Percentiles rank a stretch among this genome's conserved stretches.
Conservation (phyloP, 2,329 filamentous ascomycete genomes). For the Penicillium sp. region DNA sequence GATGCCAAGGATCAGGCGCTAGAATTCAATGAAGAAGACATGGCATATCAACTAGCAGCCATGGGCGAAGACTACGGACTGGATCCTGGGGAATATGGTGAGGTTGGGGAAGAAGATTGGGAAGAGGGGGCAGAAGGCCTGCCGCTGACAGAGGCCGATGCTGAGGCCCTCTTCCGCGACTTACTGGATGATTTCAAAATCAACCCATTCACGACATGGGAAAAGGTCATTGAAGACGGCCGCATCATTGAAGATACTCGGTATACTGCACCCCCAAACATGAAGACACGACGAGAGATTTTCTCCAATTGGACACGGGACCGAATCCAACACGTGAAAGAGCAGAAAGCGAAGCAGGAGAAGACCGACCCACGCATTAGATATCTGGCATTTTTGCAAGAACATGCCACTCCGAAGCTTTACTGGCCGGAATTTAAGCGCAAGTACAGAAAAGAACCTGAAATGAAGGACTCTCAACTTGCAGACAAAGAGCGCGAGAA, state of each 20-base stretch:
- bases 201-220: constrained; percentile 88
- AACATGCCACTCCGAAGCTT: constrained; percentile 80
- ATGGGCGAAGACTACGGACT: constrained; percentile 85
- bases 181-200: constrained; percentile 78
- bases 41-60: constrained; percentile 83
- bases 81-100: constrained; percentile 73
- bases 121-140: constrained; percentile 71
- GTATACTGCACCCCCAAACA: constrained; percentile 80
- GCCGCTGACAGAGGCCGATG: constrained; percentile 70
- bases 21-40: constrained; percentile 92
- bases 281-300: constrained; percentile 74
- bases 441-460: constrained; percentile 77
- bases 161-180: constrained; percentile 75
- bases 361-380: constrained; percentile 79
- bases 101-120: constrained; percentile 54
- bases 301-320: constrained; percentile 82
- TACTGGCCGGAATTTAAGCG: constrained; percentile 97
- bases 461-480: constrained; percentile 58
- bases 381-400: constrained; percentile 77
- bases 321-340: constrained; percentile 69
- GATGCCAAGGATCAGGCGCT: constrained; percentile 49
- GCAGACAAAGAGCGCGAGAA: constrained; percentile 50
- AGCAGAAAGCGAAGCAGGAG: constrained; percentile 69
- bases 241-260: constrained; percentile 79
- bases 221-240: constrained; percentile 79